Base-by-base conservation (phyloP, 306 rosid genomes). In the Casuarina cunninghamiana region DNA sequence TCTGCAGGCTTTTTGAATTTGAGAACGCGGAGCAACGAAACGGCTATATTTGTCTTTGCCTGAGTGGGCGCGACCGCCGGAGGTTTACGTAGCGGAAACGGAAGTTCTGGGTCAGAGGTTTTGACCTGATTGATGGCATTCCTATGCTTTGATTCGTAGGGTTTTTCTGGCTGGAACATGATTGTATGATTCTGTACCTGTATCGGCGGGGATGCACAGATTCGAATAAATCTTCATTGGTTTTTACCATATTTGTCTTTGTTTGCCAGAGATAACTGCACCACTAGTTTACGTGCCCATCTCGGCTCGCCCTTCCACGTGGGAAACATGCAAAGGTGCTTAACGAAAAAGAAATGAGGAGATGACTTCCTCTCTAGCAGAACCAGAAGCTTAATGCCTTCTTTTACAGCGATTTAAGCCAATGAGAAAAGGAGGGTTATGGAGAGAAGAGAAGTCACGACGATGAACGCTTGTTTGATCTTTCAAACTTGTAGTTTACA, bases 281-380 rank as follows among this genome's bases (percentile, higher is more conserved):
- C 19, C 50, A 19, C 16, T 13, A 26, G 16, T 15, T 67, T 74
- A 78, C 75, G 86, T 82, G 79, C 77, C 19, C 72, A 32, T 48
- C 74, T 60, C 44, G 70, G 69, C 66, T 11, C 12, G 53, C 53
- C 4, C 53, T 42, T 46, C 69, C 88, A 85, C 88, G 2, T 85
- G 88, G 82, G 61, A 38, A 21, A 71, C 86, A 85, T 85, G 88
- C 88, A 85, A 50, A 67, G 88, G 79, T 68, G 68, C 48, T 51
- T 39, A 10, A 13, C 71, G 53, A 19, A 35, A 32, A 63, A 62
- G 70, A 69, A 71, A 78, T 84, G 77, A 55, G 0, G 10, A 0
- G 50, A 69, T 66, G 32, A 38, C 72, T 4, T 48, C 9, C 16
- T 16, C n/a, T 16, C 13, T 16, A 16, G 32, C 19, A 71, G 2